Evolutionary conservation across 306 rosid genomes (phyloP), one percentile per base, ranked within the genome.

Genomic region (Sindora glabra): DNA sequence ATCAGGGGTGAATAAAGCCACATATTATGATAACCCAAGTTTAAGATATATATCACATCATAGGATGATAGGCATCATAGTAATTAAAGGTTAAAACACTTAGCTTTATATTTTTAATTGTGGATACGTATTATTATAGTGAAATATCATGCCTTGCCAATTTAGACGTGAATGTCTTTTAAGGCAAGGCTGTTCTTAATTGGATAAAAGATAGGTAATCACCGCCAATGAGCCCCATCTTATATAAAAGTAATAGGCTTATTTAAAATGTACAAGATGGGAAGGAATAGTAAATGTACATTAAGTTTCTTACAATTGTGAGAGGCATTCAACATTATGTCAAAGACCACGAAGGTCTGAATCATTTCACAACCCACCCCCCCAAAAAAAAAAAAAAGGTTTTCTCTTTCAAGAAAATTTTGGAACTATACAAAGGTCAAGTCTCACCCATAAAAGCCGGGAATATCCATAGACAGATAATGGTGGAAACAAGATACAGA

Each of bases 1-100:
- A 56, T 37, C 19, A 59, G 34, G 1, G 34, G 29, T 13, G 12
- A 56, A 57, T 8, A 29, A 5, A 30, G 46, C 10, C 53, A 3
- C 59, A 64, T 24, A 23, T 61, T 17, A 51, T 48, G 59, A 71
- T 23, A n/a, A n/a, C n/a, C n/a, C n/a, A n/a, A n/a, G n/a, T n/a
- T n/a, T n/a, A n/a, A n/a, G n/a, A n/a, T n/a, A n/a, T n/a, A n/a
- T n/a, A n/a, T n/a, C n/a, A n/a, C n/a, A n/a, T n/a, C n/a, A n/a
- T n/a, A n/a, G n/a, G n/a, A n/a, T n/a, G n/a, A n/a, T n/a, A n/a
- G n/a, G n/a, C n/a, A n/a, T n/a, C n/a, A 33, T 2, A 57, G 18
- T 9, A 29, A 32, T 27, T 51, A 54, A 10, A 26, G 55, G 45
- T 38, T 49, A 26, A 12, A 26, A 9, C n/a, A 6, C 37, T 6